Percentiles rank a stretch among this genome's conserved stretches.
Evolutionary conservation across 2,329 filamentous ascomycete species (phyloP).

Genomic region (Orbilia brochopaga): DNA sequence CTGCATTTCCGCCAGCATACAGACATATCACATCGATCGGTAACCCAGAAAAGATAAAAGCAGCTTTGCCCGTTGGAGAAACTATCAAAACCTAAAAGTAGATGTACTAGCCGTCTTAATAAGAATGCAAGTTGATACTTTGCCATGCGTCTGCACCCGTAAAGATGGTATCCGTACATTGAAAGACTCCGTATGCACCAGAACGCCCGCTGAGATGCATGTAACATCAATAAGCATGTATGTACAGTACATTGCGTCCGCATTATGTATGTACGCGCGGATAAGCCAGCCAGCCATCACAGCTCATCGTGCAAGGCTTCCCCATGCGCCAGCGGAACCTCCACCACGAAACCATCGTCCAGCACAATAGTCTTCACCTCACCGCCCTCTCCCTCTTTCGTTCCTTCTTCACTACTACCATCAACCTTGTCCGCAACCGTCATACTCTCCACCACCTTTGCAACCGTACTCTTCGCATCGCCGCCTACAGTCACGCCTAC

Average conservation of each 20-base stretch:
- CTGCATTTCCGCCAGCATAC: too few relatives aligned
- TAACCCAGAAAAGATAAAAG: too few relatives aligned
- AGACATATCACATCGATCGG: too few relatives aligned
- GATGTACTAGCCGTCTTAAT: neutral
- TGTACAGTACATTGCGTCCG: constrained; percentile 18
- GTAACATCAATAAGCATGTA: constrained; percentile 6
- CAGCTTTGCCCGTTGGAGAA: too few relatives aligned
- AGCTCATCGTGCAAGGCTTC: constrained; percentile 49
- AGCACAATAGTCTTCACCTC: constrained; percentile 39
- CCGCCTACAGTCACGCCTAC: constrained; percentile 53
- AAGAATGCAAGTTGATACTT: neutral
- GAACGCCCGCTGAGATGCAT: neutral
- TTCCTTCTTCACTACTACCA: constrained; percentile 54
- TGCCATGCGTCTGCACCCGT: too few relatives aligned
- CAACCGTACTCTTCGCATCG: constrained; percentile 60
- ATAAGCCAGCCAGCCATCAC: constrained; percentile 18
- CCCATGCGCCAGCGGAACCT: constrained; percentile 53
- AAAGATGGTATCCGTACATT: too few relatives aligned
- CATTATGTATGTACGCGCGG: constrained; percentile 18
- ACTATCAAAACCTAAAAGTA: neutral
- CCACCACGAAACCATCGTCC: constrained; percentile 51
- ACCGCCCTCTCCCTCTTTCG: constrained; percentile 20
- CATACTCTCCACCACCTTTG: constrained; percentile 66
- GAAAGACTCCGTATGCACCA: too few relatives aligned
- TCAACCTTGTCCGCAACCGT: constrained; percentile 56